These are phyloP conservation scores for Lavandula angustifolia DNA, from an alignment of 257 asterid species.

Conservation along the genomic window DNA sequence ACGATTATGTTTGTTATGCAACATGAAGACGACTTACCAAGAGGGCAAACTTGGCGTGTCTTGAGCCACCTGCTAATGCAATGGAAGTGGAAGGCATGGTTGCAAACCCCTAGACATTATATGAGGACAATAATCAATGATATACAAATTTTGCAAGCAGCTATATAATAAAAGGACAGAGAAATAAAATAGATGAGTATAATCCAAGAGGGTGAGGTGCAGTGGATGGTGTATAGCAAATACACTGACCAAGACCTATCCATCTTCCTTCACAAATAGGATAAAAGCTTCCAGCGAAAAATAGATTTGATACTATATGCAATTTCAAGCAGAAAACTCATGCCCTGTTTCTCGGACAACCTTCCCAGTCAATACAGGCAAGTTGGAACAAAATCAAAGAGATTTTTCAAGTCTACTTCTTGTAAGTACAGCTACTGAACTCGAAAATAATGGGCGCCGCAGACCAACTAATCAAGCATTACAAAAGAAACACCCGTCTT, in stretches of 20 bases:
- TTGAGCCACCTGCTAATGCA: constrained; percentile 99
- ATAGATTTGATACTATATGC: neutral
- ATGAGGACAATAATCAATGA: neutral
- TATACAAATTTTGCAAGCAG: neutral
- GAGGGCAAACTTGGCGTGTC: constrained; percentile 97
- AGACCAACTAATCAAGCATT: constrained; percentile 1
- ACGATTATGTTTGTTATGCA: neutral
- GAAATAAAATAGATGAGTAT: neutral
- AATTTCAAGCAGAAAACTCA: neutral
- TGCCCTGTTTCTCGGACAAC: neutral
- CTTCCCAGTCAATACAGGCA: neutral
- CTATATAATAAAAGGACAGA: neutral
- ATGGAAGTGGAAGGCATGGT: constrained; percentile 98
- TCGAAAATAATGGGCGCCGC: neutral
- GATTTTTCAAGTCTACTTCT: neutral
- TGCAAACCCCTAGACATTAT: constrained; percentile 72
- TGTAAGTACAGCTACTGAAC: neutral
- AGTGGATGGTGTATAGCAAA: neutral
- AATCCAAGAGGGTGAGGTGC: neutral
- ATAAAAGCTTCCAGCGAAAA: neutral
- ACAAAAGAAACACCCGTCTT: neutral
- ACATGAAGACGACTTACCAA: constrained; percentile 52
- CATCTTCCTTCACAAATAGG: neutral
- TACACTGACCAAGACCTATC: neutral
- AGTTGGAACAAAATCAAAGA: neutral